Evolutionary conservation across 2,329 filamentous ascomycete species (phyloP), one percentile per base, ranked within the genome.

Genomic region (Cladosporium colombiae): DNA sequence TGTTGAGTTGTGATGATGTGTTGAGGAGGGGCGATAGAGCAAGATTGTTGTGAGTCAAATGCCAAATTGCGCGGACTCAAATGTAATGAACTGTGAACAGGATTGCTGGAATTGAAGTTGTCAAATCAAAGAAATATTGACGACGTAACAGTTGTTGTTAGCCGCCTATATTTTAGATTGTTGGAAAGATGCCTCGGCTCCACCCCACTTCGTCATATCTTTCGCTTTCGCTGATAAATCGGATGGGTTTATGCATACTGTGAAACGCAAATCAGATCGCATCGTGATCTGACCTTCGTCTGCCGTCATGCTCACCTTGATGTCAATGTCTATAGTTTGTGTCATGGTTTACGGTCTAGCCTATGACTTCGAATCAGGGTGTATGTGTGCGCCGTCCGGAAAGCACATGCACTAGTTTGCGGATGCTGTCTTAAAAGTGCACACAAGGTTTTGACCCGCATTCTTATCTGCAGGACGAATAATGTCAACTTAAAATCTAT

Each of bases 1-100:
- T 40, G 27, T 46, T 63, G n/a, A 40, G 29, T 33, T 35, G 53
- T 53, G 25, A 10, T 52, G 49, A 27, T 52, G 13, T 25, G 23
- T 53, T 13, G 50, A 10, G 18, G 25, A 18, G 16, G 40, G 40
- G 40, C 37, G n/a, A 10, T n/a, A 11, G n/a, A 46, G 27, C 25
- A 33, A 31, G 3, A 29, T 55, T n/a, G 52, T 33, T 55, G 29
- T 8, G 29, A 31, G 29, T 31, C 29, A 31, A 31, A 31, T 5
- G 29, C 29, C 6, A 31, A 31, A 10, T 31, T 4, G 27, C 27
- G 27, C 27, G 7, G 7, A 29, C 82, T 35, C 14, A 11, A 14
- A 35, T 14, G 13, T 3, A 11, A 35, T 5, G 13, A 35, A 13
- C 11, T 16, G 40, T 46, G 40, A 46, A n/a, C 7, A 21, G 14